A percentile compares a stretch with the other conserved stretches of the same genome.
Conservation (phyloP, 129 eudicot species). For the Solidago caesia region DNA sequence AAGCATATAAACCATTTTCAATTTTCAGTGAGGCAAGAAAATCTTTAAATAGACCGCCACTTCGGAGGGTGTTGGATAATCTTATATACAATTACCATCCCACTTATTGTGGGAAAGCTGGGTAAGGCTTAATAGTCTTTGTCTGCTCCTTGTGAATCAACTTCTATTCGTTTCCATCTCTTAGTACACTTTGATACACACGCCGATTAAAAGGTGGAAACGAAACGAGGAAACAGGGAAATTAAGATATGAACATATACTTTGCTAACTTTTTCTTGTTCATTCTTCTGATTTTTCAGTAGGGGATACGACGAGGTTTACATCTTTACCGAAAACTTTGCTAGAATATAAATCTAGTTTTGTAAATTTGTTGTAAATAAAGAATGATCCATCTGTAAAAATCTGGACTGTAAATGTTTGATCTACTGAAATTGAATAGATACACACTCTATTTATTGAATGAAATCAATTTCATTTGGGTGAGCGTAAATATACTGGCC, state of each 20-base stretch:
- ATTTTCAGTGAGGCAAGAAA: slow-evolving; percentile 80
- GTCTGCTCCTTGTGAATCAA: neutral
- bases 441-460: neutral
- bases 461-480: neutral
- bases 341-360: slow-evolving; percentile 5
- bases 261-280: slow-evolving; percentile 2
- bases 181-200: neutral
- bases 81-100: slow-evolving; percentile 89
- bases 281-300: slow-evolving; percentile 38
- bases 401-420: neutral
- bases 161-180: neutral
- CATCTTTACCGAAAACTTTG: slow-evolving; percentile 16
- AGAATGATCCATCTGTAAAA: slow-evolving; percentile 13
- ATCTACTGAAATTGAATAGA: neutral
- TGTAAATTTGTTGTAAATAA: slow-evolving; percentile 11
- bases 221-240: neutral
- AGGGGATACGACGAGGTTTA: slow-evolving; percentile 5
- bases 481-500: too few relatives aligned
- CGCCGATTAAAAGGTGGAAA: neutral
- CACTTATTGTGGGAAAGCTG: slow-evolving; percentile 76
- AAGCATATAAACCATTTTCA: neutral
- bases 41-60: slow-evolving; percentile 62
- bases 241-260: neutral
- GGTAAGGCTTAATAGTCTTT: slow-evolving; percentile 41
- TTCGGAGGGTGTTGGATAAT: slow-evolving; percentile 57